phyloP scores from a whole-genome alignment of 2,329 filamentous ascomycete genomes.

The Cladophialophora yegresii region DNA sequence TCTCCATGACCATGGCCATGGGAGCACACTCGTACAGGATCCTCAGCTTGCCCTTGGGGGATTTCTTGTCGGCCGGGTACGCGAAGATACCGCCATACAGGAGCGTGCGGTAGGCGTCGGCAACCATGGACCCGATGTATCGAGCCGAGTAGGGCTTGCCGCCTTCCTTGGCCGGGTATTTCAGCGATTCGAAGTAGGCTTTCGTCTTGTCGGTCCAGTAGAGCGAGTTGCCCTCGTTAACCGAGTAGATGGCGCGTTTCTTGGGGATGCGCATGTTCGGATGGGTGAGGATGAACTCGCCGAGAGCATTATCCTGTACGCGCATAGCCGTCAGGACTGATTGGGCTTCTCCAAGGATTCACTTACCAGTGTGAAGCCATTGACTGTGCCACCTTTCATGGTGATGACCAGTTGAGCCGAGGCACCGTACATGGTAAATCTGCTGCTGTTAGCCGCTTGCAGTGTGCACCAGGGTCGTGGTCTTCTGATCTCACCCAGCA shows the following conservation, averaged over 20 bases:
- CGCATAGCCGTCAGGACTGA: too few relatives aligned
- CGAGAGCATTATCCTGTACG: constrained; percentile 74
- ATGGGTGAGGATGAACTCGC: constrained; percentile 98
- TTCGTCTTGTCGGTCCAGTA: constrained; percentile 93
- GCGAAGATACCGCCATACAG: constrained; percentile 97
- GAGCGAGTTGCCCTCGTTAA: constrained; percentile 96
- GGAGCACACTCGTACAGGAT: constrained; percentile 98
- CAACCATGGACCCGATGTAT: constrained; percentile 94
- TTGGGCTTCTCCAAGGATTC: too few relatives aligned
- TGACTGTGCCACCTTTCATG: constrained; percentile 88
- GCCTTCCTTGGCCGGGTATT: constrained; percentile 69
- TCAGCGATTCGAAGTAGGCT: constrained; percentile 85
- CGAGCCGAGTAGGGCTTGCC: constrained; percentile 87
- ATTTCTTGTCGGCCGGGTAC: constrained; percentile 97
- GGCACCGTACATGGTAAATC: constrained; percentile 99
- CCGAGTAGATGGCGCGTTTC: constrained; percentile 85
- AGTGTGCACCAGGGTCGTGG: neutral
- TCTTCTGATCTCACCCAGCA: constrained; percentile 31
- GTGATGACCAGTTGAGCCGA: constrained; percentile 95
- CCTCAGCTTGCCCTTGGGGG: constrained; percentile 93
- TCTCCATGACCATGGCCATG: constrained; percentile 99
- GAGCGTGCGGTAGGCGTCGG: constrained; percentile 93
- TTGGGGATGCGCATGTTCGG: constrained; percentile 87
- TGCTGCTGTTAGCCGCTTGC: constrained; percentile 48
- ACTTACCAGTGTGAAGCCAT: constrained; percentile 81